Conservation (phyloP, 768 basidiomycete species). For the Termitomyces sp. region DNA sequence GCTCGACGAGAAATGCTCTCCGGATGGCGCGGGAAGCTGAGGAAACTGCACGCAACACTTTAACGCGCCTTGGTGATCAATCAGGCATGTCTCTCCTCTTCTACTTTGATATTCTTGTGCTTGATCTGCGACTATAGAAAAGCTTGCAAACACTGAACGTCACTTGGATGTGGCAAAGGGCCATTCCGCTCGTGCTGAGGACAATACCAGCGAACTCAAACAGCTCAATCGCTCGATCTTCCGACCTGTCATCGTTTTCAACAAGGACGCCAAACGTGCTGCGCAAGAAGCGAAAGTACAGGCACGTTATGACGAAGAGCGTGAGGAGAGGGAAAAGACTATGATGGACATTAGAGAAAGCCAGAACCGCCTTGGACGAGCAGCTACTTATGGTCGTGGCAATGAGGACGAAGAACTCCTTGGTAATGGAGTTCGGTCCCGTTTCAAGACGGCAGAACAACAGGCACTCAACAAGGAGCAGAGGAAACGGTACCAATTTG, state of each 20-base stretch:
- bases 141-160: conserved; percentile 90
- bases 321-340: conserved; percentile 75
- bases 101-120: background rate
- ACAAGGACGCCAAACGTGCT: conserved; percentile 87
- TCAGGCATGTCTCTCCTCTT: conserved; percentile 59
- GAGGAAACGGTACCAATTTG: conserved; percentile 86
- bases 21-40: conserved; percentile 94
- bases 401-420: conserved; percentile 42
- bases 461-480: conserved; percentile 40
- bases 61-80: conserved; percentile 83
- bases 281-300: conserved; percentile 83
- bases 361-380: conserved; percentile 79
- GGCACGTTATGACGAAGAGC: conserved; percentile 84
- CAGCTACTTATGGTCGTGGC: conserved; percentile 52
- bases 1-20: conserved; percentile 86
- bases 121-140: conserved; percentile 42
- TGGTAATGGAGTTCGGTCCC: conserved; percentile 29
- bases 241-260: conserved; percentile 85
- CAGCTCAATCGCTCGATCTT: conserved; percentile 95
- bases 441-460: conserved; percentile 46
- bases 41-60: conserved; percentile 86
- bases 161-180: conserved; percentile 91
- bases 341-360: conserved; percentile 84
- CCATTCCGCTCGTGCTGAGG: conserved; percentile 82
- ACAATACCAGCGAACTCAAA: conserved; percentile 91